A percentile compares a stretch with the other conserved stretches of the same genome.
These are phyloP conservation scores for Verbena officinalis DNA, from an alignment of 257 asterid species.

Conservation along the genomic window DNA sequence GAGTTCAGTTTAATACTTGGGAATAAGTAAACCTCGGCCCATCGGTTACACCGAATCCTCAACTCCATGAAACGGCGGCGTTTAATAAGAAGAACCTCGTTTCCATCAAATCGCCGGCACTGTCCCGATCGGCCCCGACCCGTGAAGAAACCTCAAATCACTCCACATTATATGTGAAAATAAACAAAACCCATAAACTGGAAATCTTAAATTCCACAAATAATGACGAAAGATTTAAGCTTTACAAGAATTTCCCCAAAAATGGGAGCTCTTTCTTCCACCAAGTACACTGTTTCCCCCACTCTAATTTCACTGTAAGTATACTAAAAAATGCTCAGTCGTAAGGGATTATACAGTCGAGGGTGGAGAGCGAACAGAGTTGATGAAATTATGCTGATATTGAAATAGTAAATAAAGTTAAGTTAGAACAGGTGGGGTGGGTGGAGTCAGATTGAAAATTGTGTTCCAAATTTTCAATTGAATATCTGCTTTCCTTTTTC, in stretches of 20 bases:
- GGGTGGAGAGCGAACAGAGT: slow-evolving; percentile 3
- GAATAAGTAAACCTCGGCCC: slow-evolving; percentile 48
- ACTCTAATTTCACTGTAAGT: slow-evolving; percentile 15
- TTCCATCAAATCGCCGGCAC: slow-evolving; percentile 71
- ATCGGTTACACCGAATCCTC: slow-evolving; percentile 70
- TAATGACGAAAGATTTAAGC: slow-evolving; percentile 34
- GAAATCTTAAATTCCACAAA: slow-evolving; percentile 34
- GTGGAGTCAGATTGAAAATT: slow-evolving; percentile 39
- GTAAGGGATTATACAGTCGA: slow-evolving; percentile 17
- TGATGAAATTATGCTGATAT: slow-evolving; percentile 22
- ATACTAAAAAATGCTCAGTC: slow-evolving; percentile 11
- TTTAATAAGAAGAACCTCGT: slow-evolving; percentile 44
- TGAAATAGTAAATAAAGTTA: slow-evolving; percentile 31
- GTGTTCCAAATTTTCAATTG: slow-evolving; percentile 7
- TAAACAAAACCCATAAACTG: slow-evolving; percentile 38
- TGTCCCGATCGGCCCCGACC: slow-evolving; percentile 57
- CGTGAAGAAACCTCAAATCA: slow-evolving; percentile 38
- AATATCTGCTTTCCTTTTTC: not conserved
- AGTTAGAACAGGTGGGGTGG: slow-evolving; percentile 49
- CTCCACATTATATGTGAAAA: slow-evolving; percentile 54
- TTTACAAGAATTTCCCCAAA: slow-evolving; percentile 23
- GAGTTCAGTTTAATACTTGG: slow-evolving; percentile 50
- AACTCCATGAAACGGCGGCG: slow-evolving; percentile 79
- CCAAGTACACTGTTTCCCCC: slow-evolving; percentile 25
- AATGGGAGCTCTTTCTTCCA: slow-evolving; percentile 26